Evolutionary conservation across 2,329 filamentous ascomycete species (phyloP), one percentile per base, ranked within the genome.

Genomic region (Epichloe sp.): DNA sequence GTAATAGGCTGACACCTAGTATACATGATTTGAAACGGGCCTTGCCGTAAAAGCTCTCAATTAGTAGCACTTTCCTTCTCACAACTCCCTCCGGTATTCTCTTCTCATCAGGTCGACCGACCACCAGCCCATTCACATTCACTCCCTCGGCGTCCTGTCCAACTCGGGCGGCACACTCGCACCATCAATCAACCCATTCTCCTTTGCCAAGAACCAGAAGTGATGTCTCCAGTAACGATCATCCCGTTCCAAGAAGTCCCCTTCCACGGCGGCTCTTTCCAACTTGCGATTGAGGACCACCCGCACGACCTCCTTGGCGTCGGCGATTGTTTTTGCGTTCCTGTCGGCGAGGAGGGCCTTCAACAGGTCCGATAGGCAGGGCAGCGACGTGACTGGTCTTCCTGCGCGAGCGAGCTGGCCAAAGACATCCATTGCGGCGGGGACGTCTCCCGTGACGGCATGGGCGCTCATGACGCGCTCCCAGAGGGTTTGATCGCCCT

Each of bases 381-480:
- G 57, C 23, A 76, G 63, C 21, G 68, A 67, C 12, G 75, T 69
- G 15, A 67, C 64, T 4, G 68, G 66, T 26, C 71, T 66, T 11
- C 67, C 62, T 5, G 59, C 60, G 50, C 67, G 60, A 17, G 59
- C 62, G 34, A 79, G 65, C 54, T 69, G 66, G 48, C 71, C 63
- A 56, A 79, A 77, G 40, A 79, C 65, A 46, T 60, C 61, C 58
- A 78, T 67, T 2, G 79, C 78, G 35, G 65, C 69, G 36, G 63
- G 63, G 0, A 73, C 66, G 52, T 82, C 73, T 44, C 77, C 76
- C 10, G 69, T 65, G 12, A 65, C 57, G 7, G 83, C 78, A 62
- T 84, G 87, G 1, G 83, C 84, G 60, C 80, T 78, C 55, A 89
- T 76, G 54, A 85, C 72, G 49, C 82, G 76, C 64, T 87, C 83